Evolutionary conservation across 306 rosid genomes (phyloP).

Genomic region (Vigna unguiculata): DNA sequence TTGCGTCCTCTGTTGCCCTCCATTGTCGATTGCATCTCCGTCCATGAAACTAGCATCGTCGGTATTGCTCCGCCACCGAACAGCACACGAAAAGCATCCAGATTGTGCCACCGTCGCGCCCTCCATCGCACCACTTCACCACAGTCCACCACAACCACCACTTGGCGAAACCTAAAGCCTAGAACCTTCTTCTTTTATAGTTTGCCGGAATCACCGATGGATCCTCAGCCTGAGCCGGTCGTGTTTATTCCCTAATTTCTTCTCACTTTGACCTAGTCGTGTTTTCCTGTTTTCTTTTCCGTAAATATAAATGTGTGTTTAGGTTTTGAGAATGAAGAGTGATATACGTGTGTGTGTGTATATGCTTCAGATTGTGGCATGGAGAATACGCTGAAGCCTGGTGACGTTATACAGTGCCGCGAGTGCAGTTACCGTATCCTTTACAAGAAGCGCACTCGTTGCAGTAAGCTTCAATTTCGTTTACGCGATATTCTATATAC

Average conservation of each 20-base stretch:
- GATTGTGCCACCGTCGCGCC: too few relatives aligned
- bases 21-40: too few relatives aligned
- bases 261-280: neutral
- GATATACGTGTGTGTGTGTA: neutral
- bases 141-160: too few relatives aligned
- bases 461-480: slow-evolving; percentile 58
- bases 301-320: neutral
- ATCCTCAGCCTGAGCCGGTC: slow-evolving; percentile 44
- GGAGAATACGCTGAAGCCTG: slow-evolving; percentile 86
- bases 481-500: neutral
- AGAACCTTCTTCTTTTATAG: neutral
- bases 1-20: too few relatives aligned
- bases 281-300: neutral
- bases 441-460: slow-evolving; percentile 98
- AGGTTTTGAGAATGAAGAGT: neutral
- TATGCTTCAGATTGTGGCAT: slow-evolving; percentile 83
- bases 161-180: neutral
- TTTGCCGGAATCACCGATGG: slow-evolving; percentile 33
- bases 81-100: too few relatives aligned
- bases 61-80: too few relatives aligned
- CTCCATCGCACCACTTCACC: too few relatives aligned
- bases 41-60: too few relatives aligned
- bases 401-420: slow-evolving; percentile 94
- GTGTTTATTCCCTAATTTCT: slow-evolving; percentile 9
- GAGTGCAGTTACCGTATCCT: slow-evolving; percentile 95